Evolutionary conservation across 2,329 filamentous ascomycete genomes (phyloP), one percentile per base, ranked within the genome.

Genomic region (Dothidotthia symphoricarpi): DNA sequence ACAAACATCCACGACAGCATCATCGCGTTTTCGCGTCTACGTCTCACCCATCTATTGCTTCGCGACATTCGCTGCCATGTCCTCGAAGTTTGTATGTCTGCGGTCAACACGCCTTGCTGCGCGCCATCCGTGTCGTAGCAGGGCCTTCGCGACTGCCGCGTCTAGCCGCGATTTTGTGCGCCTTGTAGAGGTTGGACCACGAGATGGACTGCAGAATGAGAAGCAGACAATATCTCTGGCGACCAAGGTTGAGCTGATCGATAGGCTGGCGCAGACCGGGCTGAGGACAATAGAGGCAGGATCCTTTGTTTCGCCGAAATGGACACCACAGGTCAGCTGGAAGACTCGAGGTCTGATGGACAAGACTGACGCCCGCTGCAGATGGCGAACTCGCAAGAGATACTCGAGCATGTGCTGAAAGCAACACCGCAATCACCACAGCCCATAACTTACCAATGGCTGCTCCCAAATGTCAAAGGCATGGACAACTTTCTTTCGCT

Each of bases 201-300:
- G 88, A 49, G 88, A 94, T 71, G 88, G 88, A n/a, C 70, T 94
- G 36, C 88, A 95, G 63, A 94, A 93, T 61, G 86, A 93, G 71
- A 86, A 85, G 69, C 78, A 73, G 47, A 74, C 74, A 17, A 84
- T 94, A 47, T 73, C 86, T 0, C 71, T 87, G 9, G 73, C 75
- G 6, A 88, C 82, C 2, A 94, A 94, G 67, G 77, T 91, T 38
- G 80, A 89, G 51, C 68, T 94, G 36, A 85, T 94, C 26, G 76
- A 83, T 51, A 73, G 79, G 43, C 70, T 94, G 45, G 79, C 82
- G 24, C 70, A 71, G 47, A 85, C 86, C 0, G 88, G 88, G 0
- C 64, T 93, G 28, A 70, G 72, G 5, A 82, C 82, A 3, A 91
- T 94, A 45, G 88, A 94, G 65, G 82, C 85, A 13, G 88, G 87